These are phyloP conservation scores for Cryptosporidium bovis DNA, from an alignment of 169 alveolate species.

Conservation along the genomic window DNA sequence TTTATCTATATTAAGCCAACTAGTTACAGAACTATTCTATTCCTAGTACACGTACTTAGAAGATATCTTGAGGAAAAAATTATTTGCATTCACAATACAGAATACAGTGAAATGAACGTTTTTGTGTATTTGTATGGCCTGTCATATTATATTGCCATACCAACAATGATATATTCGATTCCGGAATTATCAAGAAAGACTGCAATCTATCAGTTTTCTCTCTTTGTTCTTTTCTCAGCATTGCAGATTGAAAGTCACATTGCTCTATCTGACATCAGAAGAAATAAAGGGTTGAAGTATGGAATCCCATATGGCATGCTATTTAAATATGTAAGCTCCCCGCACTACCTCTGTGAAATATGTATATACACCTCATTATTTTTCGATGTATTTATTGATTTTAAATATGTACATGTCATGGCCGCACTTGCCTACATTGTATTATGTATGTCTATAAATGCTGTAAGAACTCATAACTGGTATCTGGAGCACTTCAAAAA, in stretches of 20 bases:
- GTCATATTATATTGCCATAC: slow-evolving; percentile 59
- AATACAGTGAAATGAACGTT: slow-evolving; percentile 36
- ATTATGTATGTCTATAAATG: slow-evolving; percentile 65
- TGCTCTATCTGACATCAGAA: slow-evolving; percentile 26
- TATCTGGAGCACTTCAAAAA: slow-evolving; percentile 3
- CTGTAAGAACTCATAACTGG: slow-evolving; percentile 60
- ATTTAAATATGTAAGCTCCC: slow-evolving; percentile 34
- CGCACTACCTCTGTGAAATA: slow-evolving; percentile 62
- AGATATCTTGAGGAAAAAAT: slow-evolving; percentile 28
- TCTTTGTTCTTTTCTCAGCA: slow-evolving; percentile 18
- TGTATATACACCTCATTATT: slow-evolving; percentile 41
- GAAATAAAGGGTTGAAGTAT: neutral
- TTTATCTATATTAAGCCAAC: slow-evolving; percentile 16
- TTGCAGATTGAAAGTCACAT: slow-evolving; percentile 26
- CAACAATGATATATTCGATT: neutral
- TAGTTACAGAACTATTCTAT: slow-evolving; percentile 4
- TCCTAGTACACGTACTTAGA: slow-evolving; percentile 35
- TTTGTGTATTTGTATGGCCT: slow-evolving; percentile 39
- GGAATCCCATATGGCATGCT: slow-evolving; percentile 60
- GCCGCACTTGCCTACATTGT: slow-evolving; percentile 23
- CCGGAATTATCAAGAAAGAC: neutral
- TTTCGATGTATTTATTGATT: slow-evolving; percentile 2
- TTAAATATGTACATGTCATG: neutral
- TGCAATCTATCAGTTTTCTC: neutral
- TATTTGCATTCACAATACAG: slow-evolving; percentile 29